A percentile compares a stretch with the other conserved stretches of the same genome.
Evolutionary conservation across 352 stramenopile species (phyloP).

Genomic region (Phytophthora boehmeriae): DNA sequence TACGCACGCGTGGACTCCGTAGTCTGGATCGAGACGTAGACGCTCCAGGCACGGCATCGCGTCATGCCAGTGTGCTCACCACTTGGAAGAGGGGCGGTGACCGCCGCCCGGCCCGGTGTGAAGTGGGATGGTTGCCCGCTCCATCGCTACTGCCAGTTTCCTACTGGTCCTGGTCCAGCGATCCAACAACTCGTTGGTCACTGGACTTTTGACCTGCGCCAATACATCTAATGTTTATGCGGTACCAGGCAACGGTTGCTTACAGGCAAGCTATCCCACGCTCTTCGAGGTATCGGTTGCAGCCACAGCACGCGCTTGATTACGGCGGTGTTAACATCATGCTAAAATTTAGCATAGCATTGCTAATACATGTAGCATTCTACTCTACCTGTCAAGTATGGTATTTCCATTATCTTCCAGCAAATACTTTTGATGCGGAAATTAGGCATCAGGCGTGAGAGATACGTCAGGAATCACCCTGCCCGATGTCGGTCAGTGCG

Average conservation of each 20-base stretch:
- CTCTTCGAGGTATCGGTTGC: no score
- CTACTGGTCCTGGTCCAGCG: no score
- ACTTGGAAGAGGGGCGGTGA: slow-evolving; percentile 1
- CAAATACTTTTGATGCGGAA: no score
- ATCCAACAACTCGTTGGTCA: no score
- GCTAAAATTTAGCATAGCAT: no score
- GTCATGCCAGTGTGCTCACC: slow-evolving; percentile 12
- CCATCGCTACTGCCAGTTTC: not conserved
- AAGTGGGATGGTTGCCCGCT: slow-evolving; percentile 25
- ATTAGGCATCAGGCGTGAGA: no score
- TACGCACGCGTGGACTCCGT: slow-evolving; percentile 21
- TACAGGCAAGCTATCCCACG: not conserved
- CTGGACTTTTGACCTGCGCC: slow-evolving; percentile 3
- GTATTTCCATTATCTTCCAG: no score
- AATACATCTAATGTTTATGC: slow-evolving; percentile 26
- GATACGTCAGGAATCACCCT: slow-evolving; percentile 9
- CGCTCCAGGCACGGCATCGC: slow-evolving; percentile 5
- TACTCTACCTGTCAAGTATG: no score
- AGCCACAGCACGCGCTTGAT: not conserved
- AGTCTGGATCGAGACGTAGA: slow-evolving; percentile 4
- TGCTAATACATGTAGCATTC: no score
- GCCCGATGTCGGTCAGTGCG: slow-evolving; percentile 7
- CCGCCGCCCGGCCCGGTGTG: slow-evolving; percentile 1
- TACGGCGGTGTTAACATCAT: no score
- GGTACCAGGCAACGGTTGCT: not conserved